Evolutionary conservation across 1,284 basidiomycete species (phyloP).

Genomic region (Singerocomus rubriflavus): DNA sequence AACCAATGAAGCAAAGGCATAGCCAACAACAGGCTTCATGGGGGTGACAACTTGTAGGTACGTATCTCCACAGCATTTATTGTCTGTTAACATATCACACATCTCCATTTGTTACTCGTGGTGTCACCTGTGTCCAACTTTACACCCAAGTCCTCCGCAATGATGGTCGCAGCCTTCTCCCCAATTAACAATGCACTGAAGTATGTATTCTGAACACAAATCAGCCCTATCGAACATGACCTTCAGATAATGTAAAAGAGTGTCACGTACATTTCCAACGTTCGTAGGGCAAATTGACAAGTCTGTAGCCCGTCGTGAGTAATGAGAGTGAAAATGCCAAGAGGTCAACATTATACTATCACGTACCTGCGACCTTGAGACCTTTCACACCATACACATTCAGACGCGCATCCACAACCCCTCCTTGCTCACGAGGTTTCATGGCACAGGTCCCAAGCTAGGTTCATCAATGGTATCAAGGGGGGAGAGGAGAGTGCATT

Average conservation of each 20-base stretch:
- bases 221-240: background rate
- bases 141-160: constrained; percentile 26
- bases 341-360: background rate
- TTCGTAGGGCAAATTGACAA: constrained; percentile 32
- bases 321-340: too few species aligned
- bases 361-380: constrained; percentile 31
- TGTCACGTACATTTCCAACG: constrained; percentile 28
- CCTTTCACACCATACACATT: constrained; percentile 30
- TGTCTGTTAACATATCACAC: too few species aligned
- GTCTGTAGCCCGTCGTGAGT: constrained; percentile 17
- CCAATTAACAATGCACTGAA: constrained; percentile 31
- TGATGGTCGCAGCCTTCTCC: constrained; percentile 30
- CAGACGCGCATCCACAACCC: constrained; percentile 11
- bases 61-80: too few species aligned
- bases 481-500: too few species aligned
- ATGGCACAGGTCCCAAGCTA: constrained; percentile 34
- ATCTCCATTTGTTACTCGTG: too few species aligned
- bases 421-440: constrained; percentile 23
- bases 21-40: too few species aligned
- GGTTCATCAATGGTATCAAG: background rate
- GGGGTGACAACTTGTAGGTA: too few species aligned
- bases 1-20: too few species aligned
- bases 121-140: background rate
- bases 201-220: constrained; percentile 26
- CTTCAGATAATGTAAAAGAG: background rate